phyloP scores from a whole-genome alignment of 2,329 filamentous ascomycete species.

The Pseudogymnoascus sp. region DNA sequence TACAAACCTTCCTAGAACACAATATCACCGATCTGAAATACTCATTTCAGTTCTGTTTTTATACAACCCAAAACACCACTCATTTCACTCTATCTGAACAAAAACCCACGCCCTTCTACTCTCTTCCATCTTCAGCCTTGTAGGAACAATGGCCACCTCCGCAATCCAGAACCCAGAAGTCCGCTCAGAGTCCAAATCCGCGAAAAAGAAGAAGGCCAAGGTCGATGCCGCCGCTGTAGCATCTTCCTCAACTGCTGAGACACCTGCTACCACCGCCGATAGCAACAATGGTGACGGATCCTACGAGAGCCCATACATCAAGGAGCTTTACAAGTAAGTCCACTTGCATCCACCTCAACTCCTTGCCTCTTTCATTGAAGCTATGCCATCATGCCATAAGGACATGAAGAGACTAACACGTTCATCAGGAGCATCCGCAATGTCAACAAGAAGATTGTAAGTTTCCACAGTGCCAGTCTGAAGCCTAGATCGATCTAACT shows the following conservation, averaged over 20 bases:
- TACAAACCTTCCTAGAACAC: background rate
- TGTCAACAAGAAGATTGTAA: slow-evolving; percentile 86
- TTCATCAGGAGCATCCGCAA: slow-evolving; percentile 72
- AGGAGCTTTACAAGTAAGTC: slow-evolving; percentile 80
- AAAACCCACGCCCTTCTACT: background rate
- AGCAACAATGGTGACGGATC: slow-evolving; percentile 41
- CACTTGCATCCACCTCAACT: slow-evolving; percentile 13
- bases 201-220: slow-evolving; percentile 62
- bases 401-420: slow-evolving; percentile 11
- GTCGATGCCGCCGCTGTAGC: slow-evolving; percentile 42
- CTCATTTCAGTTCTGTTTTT: slow-evolving; percentile 2
- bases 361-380: slow-evolving; percentile 11
- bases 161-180: slow-evolving; percentile 55
- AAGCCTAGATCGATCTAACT: slow-evolving; percentile 16
- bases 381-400: background rate
- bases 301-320: slow-evolving; percentile 71
- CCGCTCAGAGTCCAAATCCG: slow-evolving; percentile 55
- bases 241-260: slow-evolving; percentile 27
- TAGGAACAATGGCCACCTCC: slow-evolving; percentile 52
- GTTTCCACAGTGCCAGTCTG: slow-evolving; percentile 28
- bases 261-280: slow-evolving; percentile 41
- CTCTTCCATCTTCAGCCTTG: slow-evolving; percentile 7
- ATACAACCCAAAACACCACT: background rate
- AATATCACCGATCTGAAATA: slow-evolving; percentile 5
- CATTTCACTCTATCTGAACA: background rate